phyloP scores from a whole-genome alignment of 2,329 filamentous ascomycete genomes.

The Alternaria solani region DNA sequence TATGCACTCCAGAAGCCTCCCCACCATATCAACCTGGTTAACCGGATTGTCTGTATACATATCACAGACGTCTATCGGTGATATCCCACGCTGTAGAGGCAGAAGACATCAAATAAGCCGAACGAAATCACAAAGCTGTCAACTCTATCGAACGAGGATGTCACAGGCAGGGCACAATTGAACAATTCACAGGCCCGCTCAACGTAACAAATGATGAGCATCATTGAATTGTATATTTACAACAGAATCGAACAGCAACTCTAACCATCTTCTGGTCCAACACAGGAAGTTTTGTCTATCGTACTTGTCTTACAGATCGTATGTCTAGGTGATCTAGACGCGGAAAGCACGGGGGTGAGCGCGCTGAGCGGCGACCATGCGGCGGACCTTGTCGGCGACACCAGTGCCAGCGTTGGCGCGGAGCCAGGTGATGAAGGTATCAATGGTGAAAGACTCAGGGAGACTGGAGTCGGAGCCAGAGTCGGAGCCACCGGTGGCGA shows the following conservation, averaged over 20 bases:
- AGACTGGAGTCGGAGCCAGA: constrained; percentile 24
- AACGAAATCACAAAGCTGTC: not conserved
- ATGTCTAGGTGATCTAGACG: constrained; percentile 15
- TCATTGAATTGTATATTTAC: constrained; percentile 42
- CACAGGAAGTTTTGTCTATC: not conserved
- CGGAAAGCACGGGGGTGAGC: constrained; percentile 42
- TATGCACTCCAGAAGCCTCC: not conserved
- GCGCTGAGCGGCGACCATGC: constrained; percentile 32
- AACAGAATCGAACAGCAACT: constrained; percentile 35
- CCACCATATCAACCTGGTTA: not conserved
- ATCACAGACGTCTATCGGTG: not conserved
- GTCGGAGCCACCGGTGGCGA: constrained; percentile 20
- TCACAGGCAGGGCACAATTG: not conserved
- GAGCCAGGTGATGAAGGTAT: constrained; percentile 46
- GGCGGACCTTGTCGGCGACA: constrained; percentile 34
- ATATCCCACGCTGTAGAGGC: not conserved
- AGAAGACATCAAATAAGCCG: not conserved
- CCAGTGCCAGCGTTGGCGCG: constrained; percentile 35
- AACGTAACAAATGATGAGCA: constrained; percentile 24
- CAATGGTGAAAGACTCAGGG: constrained; percentile 44
- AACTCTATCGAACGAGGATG: not conserved
- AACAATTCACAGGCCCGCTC: not conserved
- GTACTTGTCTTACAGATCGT: not conserved
- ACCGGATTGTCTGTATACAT: not conserved
- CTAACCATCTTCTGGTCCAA: constrained; percentile 7